Evolutionary conservation across 352 stramenopile genomes (phyloP).

Genomic region (Phytophthora palmivora): DNA sequence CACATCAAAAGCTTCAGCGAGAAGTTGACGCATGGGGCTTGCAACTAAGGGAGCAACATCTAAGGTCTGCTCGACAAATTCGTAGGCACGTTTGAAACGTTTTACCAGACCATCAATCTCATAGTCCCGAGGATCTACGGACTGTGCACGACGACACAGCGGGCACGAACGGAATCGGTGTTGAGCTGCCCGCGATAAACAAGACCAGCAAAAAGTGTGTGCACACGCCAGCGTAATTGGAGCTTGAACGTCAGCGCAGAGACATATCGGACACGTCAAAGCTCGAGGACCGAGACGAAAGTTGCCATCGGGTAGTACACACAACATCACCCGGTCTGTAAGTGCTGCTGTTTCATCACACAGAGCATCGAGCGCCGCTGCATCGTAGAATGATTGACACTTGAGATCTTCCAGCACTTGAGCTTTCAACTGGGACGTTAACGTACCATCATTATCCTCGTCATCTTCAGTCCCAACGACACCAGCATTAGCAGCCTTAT

Average conservation of each 20-base stretch:
- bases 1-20: conserved; percentile 69
- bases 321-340: conserved; percentile 77
- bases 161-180: conserved; percentile 81
- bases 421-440: conserved; percentile 31
- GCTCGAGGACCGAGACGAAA: conserved; percentile 54
- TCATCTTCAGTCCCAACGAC: conserved; percentile 9
- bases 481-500: conserved; percentile 50
- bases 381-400: conserved; percentile 71
- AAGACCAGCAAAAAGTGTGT: conserved; percentile 88
- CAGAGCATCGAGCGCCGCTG: conserved; percentile 57
- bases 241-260: conserved; percentile 66
- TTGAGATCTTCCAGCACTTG: conserved; percentile 63
- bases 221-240: conserved; percentile 75
- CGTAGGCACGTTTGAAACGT: conserved; percentile 76
- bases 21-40: conserved; percentile 73
- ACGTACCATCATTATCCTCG: conserved; percentile 13
- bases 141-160: conserved; percentile 73
- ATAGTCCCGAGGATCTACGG: conserved; percentile 82
- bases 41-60: conserved; percentile 58
- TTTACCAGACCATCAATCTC: conserved; percentile 82
- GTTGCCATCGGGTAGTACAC: conserved; percentile 72
- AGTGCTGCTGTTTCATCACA: conserved; percentile 55
- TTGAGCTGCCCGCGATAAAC: conserved; percentile 71
- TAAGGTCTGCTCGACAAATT: conserved; percentile 62
- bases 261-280: conserved; percentile 75